These are phyloP conservation scores for Claviceps monticola DNA, from an alignment of 2,329 filamentous ascomycete genomes.

Conservation along the genomic window DNA sequence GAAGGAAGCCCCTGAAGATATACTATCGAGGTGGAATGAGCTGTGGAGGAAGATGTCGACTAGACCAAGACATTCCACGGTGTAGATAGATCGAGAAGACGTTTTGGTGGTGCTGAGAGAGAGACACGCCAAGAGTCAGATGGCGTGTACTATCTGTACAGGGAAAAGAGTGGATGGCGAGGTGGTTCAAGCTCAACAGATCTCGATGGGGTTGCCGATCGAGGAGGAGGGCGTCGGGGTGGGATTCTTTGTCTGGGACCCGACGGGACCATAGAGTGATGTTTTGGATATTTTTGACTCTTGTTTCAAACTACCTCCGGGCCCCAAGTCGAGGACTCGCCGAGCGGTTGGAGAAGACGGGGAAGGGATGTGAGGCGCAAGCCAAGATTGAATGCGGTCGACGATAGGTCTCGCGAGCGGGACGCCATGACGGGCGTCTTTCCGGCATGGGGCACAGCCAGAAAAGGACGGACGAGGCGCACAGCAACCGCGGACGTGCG, in stretches of 20 bases:
- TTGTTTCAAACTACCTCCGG: slow-evolving; percentile 11
- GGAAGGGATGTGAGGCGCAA: slow-evolving; percentile 7
- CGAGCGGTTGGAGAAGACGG: not conserved
- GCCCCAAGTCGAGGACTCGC: slow-evolving; percentile 4
- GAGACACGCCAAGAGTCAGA: slow-evolving; percentile 23
- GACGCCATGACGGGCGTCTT: not conserved
- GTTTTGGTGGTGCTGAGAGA: slow-evolving; percentile 12
- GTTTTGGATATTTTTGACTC: slow-evolving; percentile 10
- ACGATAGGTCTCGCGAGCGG: not conserved
- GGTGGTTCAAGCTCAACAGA: slow-evolving; percentile 11
- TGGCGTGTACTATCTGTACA: slow-evolving; percentile 13
- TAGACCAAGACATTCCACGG: slow-evolving; percentile 20
- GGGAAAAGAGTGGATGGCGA: slow-evolving; percentile 21
- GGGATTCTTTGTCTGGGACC: slow-evolving; percentile 10
- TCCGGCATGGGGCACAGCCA: not conserved
- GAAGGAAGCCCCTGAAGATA: slow-evolving; percentile 28
- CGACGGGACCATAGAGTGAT: slow-evolving; percentile 14
- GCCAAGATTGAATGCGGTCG: not conserved
- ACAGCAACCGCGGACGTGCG: slow-evolving; percentile 1
- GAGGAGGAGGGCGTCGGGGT: slow-evolving; percentile 6
- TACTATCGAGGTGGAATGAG: slow-evolving; percentile 25
- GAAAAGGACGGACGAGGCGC: slow-evolving; percentile 2
- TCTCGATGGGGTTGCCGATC: slow-evolving; percentile 16
- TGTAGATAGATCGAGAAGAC: slow-evolving; percentile 21
- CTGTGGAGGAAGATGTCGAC: slow-evolving; percentile 17